Evolutionary conservation across 768 basidiomycete species (phyloP).

Genomic region (Boletus rubropictus): DNA sequence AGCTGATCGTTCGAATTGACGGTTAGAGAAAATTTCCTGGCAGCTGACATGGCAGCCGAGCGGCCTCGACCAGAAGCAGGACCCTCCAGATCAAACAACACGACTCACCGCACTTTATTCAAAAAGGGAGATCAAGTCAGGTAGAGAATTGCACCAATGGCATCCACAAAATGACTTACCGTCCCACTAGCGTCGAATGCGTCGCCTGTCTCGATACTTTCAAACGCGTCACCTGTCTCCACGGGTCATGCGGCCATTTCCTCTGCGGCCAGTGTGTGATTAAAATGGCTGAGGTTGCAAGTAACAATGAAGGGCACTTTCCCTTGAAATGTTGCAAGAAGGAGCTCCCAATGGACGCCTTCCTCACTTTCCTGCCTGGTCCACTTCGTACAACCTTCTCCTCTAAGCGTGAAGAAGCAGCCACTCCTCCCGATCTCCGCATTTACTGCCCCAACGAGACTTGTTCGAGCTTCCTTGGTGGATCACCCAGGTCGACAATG

Average conservation of each 20-base stretch:
- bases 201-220: conserved; percentile 37
- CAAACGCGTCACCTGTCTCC: conserved; percentile 20
- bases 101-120: no score
- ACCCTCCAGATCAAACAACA: background rate
- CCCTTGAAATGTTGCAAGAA: conserved; percentile 48
- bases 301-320: conserved; percentile 44
- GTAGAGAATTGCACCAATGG: background rate
- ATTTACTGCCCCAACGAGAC: conserved; percentile 44
- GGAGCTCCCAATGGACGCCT: conserved; percentile 27
- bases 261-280: conserved; percentile 44
- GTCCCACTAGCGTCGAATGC: conserved; percentile 27
- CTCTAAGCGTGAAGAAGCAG: conserved; percentile 43
- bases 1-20: background rate
- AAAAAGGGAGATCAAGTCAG: background rate
- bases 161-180: background rate
- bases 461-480: conserved; percentile 51
- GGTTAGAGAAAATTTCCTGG: conserved; percentile 13
- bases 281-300: conserved; percentile 38
- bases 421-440: conserved; percentile 37
- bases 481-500: conserved; percentile 22
- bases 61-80: background rate
- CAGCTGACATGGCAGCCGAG: background rate
- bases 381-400: conserved; percentile 31
- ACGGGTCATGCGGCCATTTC: conserved; percentile 40
- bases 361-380: conserved; percentile 31